Percentiles rank a stretch among this genome's conserved stretches.
Conservation (phyloP, 345 rosid genomes). For the Pelargonium nanum region DNA sequence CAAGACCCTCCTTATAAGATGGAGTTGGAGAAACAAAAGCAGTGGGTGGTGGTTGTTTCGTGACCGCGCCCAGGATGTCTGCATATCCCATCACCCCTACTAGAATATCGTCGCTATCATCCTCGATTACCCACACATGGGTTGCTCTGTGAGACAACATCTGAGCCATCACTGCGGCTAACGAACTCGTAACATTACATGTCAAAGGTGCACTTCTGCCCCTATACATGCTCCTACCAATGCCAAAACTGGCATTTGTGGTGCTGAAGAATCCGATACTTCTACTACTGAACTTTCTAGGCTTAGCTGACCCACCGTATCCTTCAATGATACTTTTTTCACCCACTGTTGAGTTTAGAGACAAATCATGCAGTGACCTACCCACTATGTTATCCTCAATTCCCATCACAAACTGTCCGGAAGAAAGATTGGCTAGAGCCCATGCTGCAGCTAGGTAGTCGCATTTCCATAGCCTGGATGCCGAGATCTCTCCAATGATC, state of each 20-base stretch:
- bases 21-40: conserved; percentile 24
- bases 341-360: conserved; percentile 30
- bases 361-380: conserved; percentile 47
- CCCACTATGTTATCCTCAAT: conserved; percentile 68
- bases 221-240: conserved; percentile 77
- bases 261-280: conserved; percentile 66
- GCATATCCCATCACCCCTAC: conserved; percentile 85
- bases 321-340: conserved; percentile 22
- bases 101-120: conserved; percentile 60
- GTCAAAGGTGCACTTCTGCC: conserved; percentile 92
- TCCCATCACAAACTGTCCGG: conserved; percentile 96
- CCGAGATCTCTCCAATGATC: conserved; percentile 90
- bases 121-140: conserved; percentile 91
- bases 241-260: conserved; percentile 42
- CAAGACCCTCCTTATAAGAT: conserved; percentile 18
- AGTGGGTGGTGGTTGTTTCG: conserved; percentile 55
- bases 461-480: conserved; percentile 89
- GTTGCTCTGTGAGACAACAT: conserved; percentile 94
- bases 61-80: conserved; percentile 73
- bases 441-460: conserved; percentile 89
- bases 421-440: conserved; percentile 83
- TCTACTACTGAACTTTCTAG: conserved; percentile 75
- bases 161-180: conserved; percentile 98
- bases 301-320: conserved; percentile 28
- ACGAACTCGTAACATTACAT: conserved; percentile 68